Percentiles rank a stretch among this genome's conserved stretches.
Conservation (phyloP, 108 stramenopile genomes). For the Cyclotella choctawhatcheeana region DNA sequence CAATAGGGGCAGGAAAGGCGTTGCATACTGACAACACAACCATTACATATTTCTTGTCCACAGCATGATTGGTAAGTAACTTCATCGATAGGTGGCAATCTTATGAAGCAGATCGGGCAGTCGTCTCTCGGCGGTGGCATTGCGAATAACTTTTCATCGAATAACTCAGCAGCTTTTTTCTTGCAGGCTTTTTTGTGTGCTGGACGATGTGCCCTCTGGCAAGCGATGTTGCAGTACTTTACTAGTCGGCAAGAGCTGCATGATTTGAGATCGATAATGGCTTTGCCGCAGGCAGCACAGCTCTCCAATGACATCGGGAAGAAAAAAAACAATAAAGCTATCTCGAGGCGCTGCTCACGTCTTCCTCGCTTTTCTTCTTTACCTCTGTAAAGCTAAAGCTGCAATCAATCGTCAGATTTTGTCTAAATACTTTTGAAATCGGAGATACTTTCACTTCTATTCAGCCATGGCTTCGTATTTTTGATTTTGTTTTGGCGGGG, state of each 20-base stretch:
- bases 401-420: too few relatives aligned
- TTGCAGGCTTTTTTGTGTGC: neutral
- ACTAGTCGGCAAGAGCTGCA: neutral
- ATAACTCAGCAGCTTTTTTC: neutral
- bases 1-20: too few relatives aligned
- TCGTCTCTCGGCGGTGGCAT: neutral
- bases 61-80: neutral
- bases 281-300: too few relatives aligned
- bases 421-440: too few relatives aligned
- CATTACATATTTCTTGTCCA: neutral
- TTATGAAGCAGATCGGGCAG: neutral
- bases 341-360: too few relatives aligned
- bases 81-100: neutral
- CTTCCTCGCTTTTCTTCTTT: too few relatives aligned
- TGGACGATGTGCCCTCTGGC: neutral
- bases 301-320: too few relatives aligned
- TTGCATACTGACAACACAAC: neutral
- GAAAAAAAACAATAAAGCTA: too few relatives aligned
- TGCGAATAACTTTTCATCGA: neutral
- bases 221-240: neutral
- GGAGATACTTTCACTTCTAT: too few relatives aligned
- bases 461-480: too few relatives aligned
- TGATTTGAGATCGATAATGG: neutral
- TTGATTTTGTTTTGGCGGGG: too few relatives aligned
- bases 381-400: too few relatives aligned